Evolutionary conservation across 768 basidiomycete species (phyloP), one percentile per base, ranked within the genome.

Genomic region (Rhodotorula kratochvilovae): DNA sequence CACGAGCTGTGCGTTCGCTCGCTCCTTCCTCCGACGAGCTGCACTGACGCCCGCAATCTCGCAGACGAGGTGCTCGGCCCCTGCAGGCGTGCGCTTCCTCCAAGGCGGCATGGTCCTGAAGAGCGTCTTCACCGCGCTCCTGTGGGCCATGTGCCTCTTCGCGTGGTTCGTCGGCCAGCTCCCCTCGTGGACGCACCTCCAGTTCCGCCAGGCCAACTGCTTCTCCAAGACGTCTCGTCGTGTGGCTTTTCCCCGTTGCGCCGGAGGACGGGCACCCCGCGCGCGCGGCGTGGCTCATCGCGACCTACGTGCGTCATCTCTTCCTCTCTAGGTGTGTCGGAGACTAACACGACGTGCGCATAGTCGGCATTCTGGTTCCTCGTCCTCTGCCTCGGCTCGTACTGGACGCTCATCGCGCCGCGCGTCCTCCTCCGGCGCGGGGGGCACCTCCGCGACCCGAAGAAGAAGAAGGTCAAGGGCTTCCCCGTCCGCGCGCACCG

Each of bases 371-470:
- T 66, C 29, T 73, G 67, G 72, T 65, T 68, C 36, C 25, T 73
- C 55, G 56, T 68, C 56, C 64, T 73, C 21, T 27, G 21, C 35
- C 46, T 61, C 27, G 72, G 72, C 0, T 66, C 72, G 13, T 73
- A 73, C 50, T 73, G 72, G 72, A 66, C 67, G 12, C 56, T 69
- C 7, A 66, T 68, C 54, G 72, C 72, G 6, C 72, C 72, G 2
- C 43, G 61, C 19, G 53, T 73, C 2, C 61, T 73, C 21, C 43
- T 58, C 25, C 53, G 45, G 27, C n/a, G 61, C 11, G 72, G 72
- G 5, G 70, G 70, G 3, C 61, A 71, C 31, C 43, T 71, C 25
- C 54, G 70, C 48, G 70, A 71, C 57, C 70, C 70, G 42, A 25
- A 45, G 3, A 59, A 58, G 67, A 62, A 56, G 43, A 73, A 68